Percentiles rank a stretch among this genome's conserved stretches.
Conservation (phyloP, 768 basidiomycete species). For the Hygrophoropsis aurantiaca region DNA sequence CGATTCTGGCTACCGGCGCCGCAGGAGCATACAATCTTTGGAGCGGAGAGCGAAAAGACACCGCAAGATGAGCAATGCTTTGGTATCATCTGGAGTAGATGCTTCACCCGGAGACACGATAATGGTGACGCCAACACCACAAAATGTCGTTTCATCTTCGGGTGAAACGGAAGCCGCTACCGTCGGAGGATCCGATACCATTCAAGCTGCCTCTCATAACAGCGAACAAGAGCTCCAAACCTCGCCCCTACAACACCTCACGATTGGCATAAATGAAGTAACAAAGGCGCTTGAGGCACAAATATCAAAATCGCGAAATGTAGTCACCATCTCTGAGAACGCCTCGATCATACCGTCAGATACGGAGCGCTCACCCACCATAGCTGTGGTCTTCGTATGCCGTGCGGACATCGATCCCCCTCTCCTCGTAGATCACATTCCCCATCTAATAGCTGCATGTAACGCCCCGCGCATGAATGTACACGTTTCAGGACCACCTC, state of each 20-base stretch:
- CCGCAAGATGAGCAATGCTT: not conserved
- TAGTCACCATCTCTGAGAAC: not conserved
- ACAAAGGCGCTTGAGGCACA: slow-evolving; percentile 71
- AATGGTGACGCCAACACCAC: too few species aligned
- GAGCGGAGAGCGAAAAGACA: slow-evolving; percentile 29
- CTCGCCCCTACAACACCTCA: slow-evolving; percentile 40
- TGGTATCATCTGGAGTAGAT: not conserved
- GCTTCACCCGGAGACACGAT: not conserved
- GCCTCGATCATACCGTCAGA: not conserved
- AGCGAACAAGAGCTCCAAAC: too few species aligned
- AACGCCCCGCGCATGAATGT: slow-evolving; percentile 45
- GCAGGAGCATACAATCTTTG: slow-evolving; percentile 29
- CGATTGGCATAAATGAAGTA: slow-evolving; percentile 78
- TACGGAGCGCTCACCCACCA: slow-evolving; percentile 6
- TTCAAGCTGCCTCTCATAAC: too few species aligned
- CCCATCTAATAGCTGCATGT: slow-evolving; percentile 72
- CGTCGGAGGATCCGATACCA: too few species aligned
- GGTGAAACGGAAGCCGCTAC: not conserved
- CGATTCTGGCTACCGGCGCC: slow-evolving; percentile 43
- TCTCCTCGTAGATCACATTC: slow-evolving; percentile 70
- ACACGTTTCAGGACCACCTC: slow-evolving; percentile 13
- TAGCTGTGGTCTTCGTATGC: slow-evolving; percentile 63
- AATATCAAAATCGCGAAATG: slow-evolving; percentile 30
- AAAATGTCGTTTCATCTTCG: too few species aligned
- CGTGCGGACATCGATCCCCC: slow-evolving; percentile 74